Evolutionary conservation across 306 rosid species (phyloP), one percentile per base, ranked within the genome.

Genomic region (Rosa chinensis): DNA sequence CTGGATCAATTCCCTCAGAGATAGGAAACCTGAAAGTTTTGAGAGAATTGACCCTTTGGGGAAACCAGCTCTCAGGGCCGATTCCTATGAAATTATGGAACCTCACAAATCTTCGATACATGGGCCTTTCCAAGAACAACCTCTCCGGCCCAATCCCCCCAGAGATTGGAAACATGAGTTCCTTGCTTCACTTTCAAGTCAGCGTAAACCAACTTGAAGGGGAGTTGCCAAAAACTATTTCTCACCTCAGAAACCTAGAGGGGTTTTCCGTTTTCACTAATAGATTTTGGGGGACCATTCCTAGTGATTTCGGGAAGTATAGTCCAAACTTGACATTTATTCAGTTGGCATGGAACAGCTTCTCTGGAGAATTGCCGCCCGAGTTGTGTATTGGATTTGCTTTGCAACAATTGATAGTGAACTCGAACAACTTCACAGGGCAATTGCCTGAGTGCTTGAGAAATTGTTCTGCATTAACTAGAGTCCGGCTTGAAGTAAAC

Each of bases 1-100:
- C n/a, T 1, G 93, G 93, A 21, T 71, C 75, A 83, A 83, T 91
- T 75, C 88, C 92, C 5, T 25, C n/a, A 18, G 92, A 87, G 35
- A 85, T 92, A 69, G 93, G 91, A 72, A 90, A 89, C 71, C 6
- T 25, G 28, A 25, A 25, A 25, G 28, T 25, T 25, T 25, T 25
- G 28, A 25, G 28, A 25, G 28, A 25, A 25, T 25, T 25, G 28
- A 0, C 0, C 28, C 28, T 25, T 25, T 0, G 25, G 25, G 25
- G 0, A 25, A 25, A 25, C 25, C 25, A 25, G 25, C 25, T 25
- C 25, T 25, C 25, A 25, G 25, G 25, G 25, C 25, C 25, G 25
- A 25, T 25, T 25, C 25, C 25, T 25, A 25, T 25, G 25, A 25
- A 25, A 25, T 25, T 25, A 0, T 25, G 25, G 32, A 28, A 1